Evolutionary conservation across 208 protist species (phyloP).

Genomic region (Leishmania braziliensis): DNA sequence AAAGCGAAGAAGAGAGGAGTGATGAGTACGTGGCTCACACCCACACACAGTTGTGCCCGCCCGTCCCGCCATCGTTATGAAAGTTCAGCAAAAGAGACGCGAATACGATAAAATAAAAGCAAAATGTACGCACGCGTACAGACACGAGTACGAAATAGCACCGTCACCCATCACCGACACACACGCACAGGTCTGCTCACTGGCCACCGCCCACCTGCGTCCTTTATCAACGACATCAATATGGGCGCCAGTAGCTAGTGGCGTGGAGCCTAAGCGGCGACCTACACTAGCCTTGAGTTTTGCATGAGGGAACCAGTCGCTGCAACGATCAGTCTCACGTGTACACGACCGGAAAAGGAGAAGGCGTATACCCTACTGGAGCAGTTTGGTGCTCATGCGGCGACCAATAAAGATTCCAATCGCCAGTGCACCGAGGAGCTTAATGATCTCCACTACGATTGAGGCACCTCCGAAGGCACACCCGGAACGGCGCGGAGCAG

Average conservation of each 20-base stretch:
- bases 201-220: background rate
- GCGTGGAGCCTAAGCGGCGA: too few species aligned
- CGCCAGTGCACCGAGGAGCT: constrained; percentile 21
- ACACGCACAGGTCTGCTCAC: background rate
- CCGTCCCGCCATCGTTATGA: too few species aligned
- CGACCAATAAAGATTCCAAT: constrained; percentile 41
- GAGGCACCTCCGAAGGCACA: background rate
- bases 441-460: constrained; percentile 20
- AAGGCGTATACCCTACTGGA: constrained; percentile 25
- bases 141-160: background rate
- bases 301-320: background rate
- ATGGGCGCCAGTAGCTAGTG: background rate
- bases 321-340: background rate
- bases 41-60: background rate
- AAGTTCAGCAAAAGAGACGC: too few species aligned
- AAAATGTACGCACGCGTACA: background rate
- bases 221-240: background rate
- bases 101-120: too few species aligned
- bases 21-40: background rate
- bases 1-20: background rate
- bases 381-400: constrained; percentile 25
- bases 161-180: background rate
- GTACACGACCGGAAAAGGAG: background rate
- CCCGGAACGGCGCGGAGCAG: too few species aligned
- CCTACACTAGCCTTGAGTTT: background rate